Base-by-base conservation (phyloP, 202 grass and related monocot species). In the Carex sylvatica region DNA sequence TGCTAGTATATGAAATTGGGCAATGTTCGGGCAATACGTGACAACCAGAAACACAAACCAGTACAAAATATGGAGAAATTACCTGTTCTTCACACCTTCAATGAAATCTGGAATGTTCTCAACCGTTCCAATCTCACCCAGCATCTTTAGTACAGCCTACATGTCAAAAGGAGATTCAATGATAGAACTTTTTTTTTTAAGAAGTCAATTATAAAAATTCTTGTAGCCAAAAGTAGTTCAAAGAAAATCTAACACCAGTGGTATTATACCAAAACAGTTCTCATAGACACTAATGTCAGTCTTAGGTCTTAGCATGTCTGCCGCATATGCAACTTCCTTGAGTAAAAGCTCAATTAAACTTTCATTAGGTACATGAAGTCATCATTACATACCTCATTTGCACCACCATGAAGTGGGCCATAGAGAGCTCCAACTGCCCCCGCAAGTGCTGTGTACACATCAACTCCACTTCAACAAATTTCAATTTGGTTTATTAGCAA, bases 1-100 rank as follows among this genome's bases (percentile, higher is more conserved):
- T 19, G 16, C 30, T 59, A 35, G 4, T 20, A 77, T 36, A 38
- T 30, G 15, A 56, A 33, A 59, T 77, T 36, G 9, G 60, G 20
- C 60, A 8, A 24, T 49, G 20, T 59, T 10, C 24, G 22, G 20
- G 26, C 60, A 62, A 49, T 49, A 24, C 59, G 36, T 20, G 9
- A 77, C 49, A 59, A 77, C 58, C 3, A 77, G 16, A 77, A 59
- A n/a, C 20, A 31, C 15, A 36, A 19, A 59, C 9, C 15, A 38
- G 16, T 59, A 53, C 52, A 44, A 26, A 70, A 71, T n/a, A 72
- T 26, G 10, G 20, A 73, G 10, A 26, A 70, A 62, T 89, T 70
- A 98, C 96, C 92, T 98, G 86, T 93, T 95, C 30, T 98, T 98
- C 28, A 98, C 96, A 26, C 96, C 92, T 88, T 92, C 96, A 49